Conservation (phyloP, 2,329 filamentous ascomycete species). For the Rutstroemia sp. region DNA sequence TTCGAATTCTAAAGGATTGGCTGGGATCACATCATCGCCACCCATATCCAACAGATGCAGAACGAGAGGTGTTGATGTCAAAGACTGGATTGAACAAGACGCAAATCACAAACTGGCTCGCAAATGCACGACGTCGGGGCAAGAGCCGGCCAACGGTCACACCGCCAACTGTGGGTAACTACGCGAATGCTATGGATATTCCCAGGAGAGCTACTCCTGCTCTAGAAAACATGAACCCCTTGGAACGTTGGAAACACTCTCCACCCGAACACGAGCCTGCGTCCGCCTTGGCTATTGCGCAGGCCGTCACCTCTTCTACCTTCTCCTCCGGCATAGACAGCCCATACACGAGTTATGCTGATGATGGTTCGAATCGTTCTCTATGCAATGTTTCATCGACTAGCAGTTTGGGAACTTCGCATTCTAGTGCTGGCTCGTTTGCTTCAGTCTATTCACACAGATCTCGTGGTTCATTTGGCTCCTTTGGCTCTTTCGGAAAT, state of each 20-base stretch:
- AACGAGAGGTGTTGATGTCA: constrained; percentile 72
- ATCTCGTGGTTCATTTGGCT: constrained; percentile 46
- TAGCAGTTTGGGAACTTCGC: constrained; percentile 54
- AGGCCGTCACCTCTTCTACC: constrained; percentile 47
- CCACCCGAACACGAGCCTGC: constrained; percentile 65
- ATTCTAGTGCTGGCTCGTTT: constrained; percentile 51
- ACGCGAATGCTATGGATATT: constrained; percentile 64
- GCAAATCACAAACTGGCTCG: constrained; percentile 89
- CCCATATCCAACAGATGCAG: constrained; percentile 81
- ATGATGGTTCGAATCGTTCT: constrained; percentile 53
- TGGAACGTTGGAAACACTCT: constrained; percentile 63
- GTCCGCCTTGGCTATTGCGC: constrained; percentile 53
- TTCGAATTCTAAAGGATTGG: constrained; percentile 80
- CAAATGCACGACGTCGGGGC: constrained; percentile 76
- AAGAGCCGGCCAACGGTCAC: constrained; percentile 65
- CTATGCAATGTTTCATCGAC: constrained; percentile 52
- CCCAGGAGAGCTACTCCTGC: constrained; percentile 53
- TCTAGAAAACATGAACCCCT: constrained; percentile 49
- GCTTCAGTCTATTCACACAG: constrained; percentile 52
- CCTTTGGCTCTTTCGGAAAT: constrained; percentile 26
- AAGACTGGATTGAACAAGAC: constrained; percentile 74
- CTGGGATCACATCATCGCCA: constrained; percentile 71
- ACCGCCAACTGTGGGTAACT: constrained; percentile 58
- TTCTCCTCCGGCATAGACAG: constrained; percentile 50
- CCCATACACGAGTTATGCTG: constrained; percentile 47